phyloP scores from a whole-genome alignment of 164 flowering plant species.

The Macadamia integrifolia region DNA sequence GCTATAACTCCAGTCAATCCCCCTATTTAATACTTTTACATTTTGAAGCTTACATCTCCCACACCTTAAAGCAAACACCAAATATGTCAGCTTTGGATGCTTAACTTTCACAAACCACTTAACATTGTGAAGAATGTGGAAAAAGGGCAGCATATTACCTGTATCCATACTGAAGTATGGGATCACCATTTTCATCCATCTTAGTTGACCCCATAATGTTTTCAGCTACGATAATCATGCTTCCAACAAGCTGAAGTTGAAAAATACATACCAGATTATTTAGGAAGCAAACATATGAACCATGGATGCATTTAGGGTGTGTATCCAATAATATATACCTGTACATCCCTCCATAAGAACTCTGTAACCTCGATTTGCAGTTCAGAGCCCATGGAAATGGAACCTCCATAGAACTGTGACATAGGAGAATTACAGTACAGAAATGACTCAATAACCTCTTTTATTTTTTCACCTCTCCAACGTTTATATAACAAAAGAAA shows the following conservation, averaged over 20 bases:
- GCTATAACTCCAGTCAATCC: conserved; percentile 73
- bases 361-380: conserved; percentile 90
- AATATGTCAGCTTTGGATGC: background rate
- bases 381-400: conserved; percentile 82
- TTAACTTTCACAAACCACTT: background rate
- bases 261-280: background rate
- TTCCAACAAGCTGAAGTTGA: conserved; percentile 77
- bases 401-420: conserved; percentile 74
- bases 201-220: conserved; percentile 63
- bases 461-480: too few species aligned
- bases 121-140: background rate
- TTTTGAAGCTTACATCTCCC: conserved; percentile 74
- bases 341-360: conserved; percentile 82
- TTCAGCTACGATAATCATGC: conserved; percentile 69
- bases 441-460: too few species aligned
- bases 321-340: conserved; percentile 38
- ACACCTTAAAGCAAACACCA: conserved; percentile 44
- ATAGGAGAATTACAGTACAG: background rate
- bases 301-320: background rate
- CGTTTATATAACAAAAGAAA: too few species aligned
- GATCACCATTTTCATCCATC: conserved; percentile 41
- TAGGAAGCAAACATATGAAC: background rate
- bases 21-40: conserved; percentile 66
- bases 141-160: conserved; percentile 38
- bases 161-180: conserved; percentile 68